A percentile compares a stretch with the other conserved stretches of the same genome.
These are phyloP conservation scores for Cutaneotrichosporon daszewskae DNA, from an alignment of 1,284 basidiomycete species.

Conservation along the genomic window DNA sequence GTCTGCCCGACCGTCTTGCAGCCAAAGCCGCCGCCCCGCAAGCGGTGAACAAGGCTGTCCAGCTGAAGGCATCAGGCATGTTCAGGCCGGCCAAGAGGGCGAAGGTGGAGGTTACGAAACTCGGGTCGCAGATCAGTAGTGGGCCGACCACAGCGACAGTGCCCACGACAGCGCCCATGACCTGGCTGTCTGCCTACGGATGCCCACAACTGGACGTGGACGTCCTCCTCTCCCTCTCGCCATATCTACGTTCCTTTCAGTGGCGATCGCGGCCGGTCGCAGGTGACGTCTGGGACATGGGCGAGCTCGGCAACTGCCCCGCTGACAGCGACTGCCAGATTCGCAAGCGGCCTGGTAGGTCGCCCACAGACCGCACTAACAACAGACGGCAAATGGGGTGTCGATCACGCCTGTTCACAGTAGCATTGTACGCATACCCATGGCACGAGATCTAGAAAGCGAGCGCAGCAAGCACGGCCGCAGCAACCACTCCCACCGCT, in stretches of 20 bases:
- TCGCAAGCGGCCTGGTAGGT: no score
- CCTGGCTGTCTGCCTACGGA: conserved; percentile 34
- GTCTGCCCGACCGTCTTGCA: conserved; percentile 4
- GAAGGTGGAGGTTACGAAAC: background rate
- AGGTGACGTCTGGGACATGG: no score
- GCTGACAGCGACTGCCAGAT: conserved; percentile 3
- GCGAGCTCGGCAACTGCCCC: conserved; percentile 7
- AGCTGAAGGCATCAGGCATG: conserved; percentile 1
- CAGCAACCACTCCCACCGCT: background rate
- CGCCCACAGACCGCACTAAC: no score
- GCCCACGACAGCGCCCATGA: conserved; percentile 14
- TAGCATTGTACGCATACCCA: no score
- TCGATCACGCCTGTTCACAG: no score
- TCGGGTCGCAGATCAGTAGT: background rate
- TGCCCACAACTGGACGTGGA: conserved; percentile 26
- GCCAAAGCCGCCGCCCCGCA: conserved; percentile 1
- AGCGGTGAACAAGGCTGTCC: no score
- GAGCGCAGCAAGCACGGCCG: background rate
- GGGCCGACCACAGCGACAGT: background rate
- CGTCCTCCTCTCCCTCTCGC: conserved; percentile 15
- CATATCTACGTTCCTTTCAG: no score
- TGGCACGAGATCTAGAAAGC: no score
- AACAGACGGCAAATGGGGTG: no score
- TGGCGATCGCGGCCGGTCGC: no score
- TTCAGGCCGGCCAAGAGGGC: conserved; percentile 1